Base-by-base conservation (phyloP, 2,329 filamentous ascomycete genomes). In the Didymella arachidicola region DNA sequence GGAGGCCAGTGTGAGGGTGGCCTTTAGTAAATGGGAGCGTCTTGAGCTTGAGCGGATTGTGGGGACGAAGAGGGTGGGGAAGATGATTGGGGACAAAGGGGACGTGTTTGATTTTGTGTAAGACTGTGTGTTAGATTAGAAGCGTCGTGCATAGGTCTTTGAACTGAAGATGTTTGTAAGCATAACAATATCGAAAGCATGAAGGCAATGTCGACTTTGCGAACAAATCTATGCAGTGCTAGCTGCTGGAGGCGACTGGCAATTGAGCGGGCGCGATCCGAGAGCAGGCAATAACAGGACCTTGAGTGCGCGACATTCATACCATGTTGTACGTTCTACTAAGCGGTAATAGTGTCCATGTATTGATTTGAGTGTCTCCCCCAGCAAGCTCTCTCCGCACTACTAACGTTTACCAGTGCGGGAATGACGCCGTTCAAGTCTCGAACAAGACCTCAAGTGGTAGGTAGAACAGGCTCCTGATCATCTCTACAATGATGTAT, bases 21-120 rank as follows among this genome's bases (percentile, higher is more conserved):
- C 95, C 63, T 98, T 98, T 73, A 94, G 91, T 8, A 93, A 88
- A 76, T 97, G 93, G 83, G 95, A 99, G 79, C 86, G 88, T 12
- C 81, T 98, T 79, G 93, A 91, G 80, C 78, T 98, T 69, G 95
- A 99, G 82, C 85, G 95, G 57, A 81, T 98, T 38, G 93, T 93
- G 2, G 95, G 95, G 1, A 91, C 85, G 2, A 86, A 89, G 79
- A 86, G 95, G 62, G 87, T 95, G 7, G 88, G 87, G 16, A 91
- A 87, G 75, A 95, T 99, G 92, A 81, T 97, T 56, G 85, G 84
- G 61, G 92, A 96, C 68, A 87, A 86, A 72, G 86, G 86, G 3
- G 94, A 98, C 84, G 95, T 91, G 1, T 99, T 98, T 85, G 93
- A 97, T 73, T 98, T 98, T 83, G 83, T 96, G 61, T 97, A 65